Base-by-base conservation (phyloP, 306 rosid species). In the Rosa persica region DNA sequence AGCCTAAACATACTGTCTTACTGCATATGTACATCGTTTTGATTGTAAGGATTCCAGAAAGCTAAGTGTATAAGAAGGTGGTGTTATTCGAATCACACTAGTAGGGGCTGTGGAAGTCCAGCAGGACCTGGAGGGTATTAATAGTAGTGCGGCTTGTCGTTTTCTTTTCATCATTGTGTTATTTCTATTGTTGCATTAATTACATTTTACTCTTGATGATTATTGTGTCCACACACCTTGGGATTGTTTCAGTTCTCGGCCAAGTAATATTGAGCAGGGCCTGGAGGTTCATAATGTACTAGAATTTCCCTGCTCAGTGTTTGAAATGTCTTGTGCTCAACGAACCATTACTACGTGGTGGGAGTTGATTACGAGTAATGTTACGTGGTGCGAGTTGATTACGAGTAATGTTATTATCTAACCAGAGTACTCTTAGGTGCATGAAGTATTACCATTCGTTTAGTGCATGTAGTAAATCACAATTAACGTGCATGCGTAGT, bases 21-120 rank as follows among this genome's bases (percentile, higher is more conserved):
- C 65, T 85, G 76, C 80, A 47, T 78, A 67, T 89, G 77, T 83
- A 86, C 58, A 76, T 86, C 83, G 58, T 87, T 88, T 83, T 71
- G 66, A 39, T 66, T 81, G 71, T 43, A 78, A 75, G 74, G 72
- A 85, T 79, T 77, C 78, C 81, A 47, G 72, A 52, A 71, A 73
- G 80, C 58, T 52, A 76, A 75, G 78, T 72, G 78, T 78, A 70
- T 73, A 73, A 77, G 83, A 78, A 76, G 78, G 78, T 58, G 73
- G 73, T 78, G 72, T 44, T 75, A 73, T 74, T 81, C 64, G 16
- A 49, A 81, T 86, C 16, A 38, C 1, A 5, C 27, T 67, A 19
- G 52, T 82, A 77, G 80, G 66, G 85, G 68, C 66, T 19, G 40
- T 9, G 30, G 47, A 46, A 16, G 78, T 23, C 57, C 52, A 2